Percentiles rank a stretch among this genome's conserved stretches.
Evolutionary conservation across 768 basidiomycete species (phyloP).

Genomic region (Boletus pseudo-olivaceus): DNA sequence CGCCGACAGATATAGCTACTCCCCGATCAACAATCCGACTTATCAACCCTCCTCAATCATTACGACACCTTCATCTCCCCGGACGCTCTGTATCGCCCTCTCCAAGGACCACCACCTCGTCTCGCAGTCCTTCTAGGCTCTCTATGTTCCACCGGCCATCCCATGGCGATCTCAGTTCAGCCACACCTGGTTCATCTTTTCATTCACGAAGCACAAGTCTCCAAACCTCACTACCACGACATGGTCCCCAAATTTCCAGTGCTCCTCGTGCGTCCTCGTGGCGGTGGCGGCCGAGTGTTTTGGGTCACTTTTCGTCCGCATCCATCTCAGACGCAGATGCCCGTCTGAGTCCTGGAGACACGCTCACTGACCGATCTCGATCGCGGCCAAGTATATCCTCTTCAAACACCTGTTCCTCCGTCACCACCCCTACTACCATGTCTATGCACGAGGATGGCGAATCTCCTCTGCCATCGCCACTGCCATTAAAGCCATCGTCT

Average conservation of each 20-base stretch:
- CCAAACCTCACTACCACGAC: conserved; percentile 37
- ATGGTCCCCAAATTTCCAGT: conserved; percentile 3
- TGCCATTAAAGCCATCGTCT: conserved; percentile 30
- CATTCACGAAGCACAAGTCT: conserved; percentile 52
- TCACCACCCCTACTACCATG: conserved; percentile 34
- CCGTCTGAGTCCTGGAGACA: conserved; percentile 42
- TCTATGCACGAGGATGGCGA: conserved; percentile 39
- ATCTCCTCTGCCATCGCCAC: conserved; percentile 39
- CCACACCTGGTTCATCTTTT: conserved; percentile 27
- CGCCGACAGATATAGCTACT: conserved; percentile 24
- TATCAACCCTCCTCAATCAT: conserved; percentile 37
- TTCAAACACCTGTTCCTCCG: conserved; percentile 49
- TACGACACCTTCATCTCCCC: conserved; percentile 43
- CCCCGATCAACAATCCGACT: conserved; percentile 34
- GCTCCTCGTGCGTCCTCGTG: conserved; percentile 27
- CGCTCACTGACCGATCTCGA: conserved; percentile 42
- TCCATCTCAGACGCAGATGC: conserved; percentile 44
- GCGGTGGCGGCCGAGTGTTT: conserved; percentile 62
- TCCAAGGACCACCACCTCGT: conserved; percentile 34
- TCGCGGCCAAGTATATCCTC: conserved; percentile 63
- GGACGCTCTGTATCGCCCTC: conserved; percentile 41
- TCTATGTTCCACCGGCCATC: conserved; percentile 42
- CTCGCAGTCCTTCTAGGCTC: conserved; percentile 37
- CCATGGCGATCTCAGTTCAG: conserved; percentile 25
- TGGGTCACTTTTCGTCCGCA: conserved; percentile 58